These are phyloP conservation scores for Dictyostelium brefeldianum DNA, from an alignment of 78 protist genomes.

Conservation along the genomic window DNA sequence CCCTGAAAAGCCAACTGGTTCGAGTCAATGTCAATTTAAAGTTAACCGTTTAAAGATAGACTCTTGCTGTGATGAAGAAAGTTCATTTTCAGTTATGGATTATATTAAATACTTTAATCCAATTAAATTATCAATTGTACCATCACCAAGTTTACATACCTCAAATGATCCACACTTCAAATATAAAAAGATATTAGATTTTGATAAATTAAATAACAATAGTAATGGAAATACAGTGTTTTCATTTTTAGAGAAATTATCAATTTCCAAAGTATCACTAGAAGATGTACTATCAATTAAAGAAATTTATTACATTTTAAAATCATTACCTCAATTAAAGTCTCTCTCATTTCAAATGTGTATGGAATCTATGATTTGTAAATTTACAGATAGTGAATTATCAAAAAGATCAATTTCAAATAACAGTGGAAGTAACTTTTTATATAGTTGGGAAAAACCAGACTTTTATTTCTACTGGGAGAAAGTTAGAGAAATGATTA, in stretches of 20 bases:
- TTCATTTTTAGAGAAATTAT: neutral
- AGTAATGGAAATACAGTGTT: neutral
- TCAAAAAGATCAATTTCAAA: neutral
- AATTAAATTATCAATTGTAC: neutral
- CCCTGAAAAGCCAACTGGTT: neutral
- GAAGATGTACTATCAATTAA: neutral
- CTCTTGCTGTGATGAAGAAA: neutral
- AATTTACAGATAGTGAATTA: neutral
- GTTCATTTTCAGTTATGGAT: neutral
- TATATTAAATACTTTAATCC: slow-evolving; percentile 8
- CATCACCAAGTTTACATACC: neutral
- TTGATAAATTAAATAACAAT: neutral
- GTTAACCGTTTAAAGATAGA: neutral
- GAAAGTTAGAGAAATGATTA: neutral
- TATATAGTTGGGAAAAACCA: neutral
- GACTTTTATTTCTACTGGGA: neutral
- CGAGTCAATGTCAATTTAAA: neutral
- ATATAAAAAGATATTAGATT: neutral
- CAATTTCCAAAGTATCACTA: neutral
- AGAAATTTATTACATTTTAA: slow-evolving; percentile 5
- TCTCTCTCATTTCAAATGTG: slow-evolving; percentile 2
- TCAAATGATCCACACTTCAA: neutral
- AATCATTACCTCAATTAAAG: neutral
- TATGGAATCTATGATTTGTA: neutral
- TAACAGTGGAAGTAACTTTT: too few relatives aligned